Percentiles rank a stretch among this genome's conserved stretches.
Evolutionary conservation across 2,329 filamentous ascomycete species (phyloP).

Genomic region (Lasiodiplodia sp.): DNA sequence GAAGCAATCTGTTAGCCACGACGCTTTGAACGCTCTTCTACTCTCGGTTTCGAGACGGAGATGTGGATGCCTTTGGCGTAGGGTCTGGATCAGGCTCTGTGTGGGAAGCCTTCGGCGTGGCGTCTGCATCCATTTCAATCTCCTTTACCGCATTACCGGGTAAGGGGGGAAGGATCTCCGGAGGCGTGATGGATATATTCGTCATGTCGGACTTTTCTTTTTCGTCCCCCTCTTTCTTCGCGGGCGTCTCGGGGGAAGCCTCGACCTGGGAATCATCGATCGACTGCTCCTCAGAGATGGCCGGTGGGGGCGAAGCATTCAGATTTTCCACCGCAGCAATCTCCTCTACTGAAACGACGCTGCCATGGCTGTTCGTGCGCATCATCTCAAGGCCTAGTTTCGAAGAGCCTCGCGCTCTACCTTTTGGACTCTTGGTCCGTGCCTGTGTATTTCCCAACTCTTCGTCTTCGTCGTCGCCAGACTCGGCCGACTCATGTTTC

Average conservation of each 20-base stretch:
- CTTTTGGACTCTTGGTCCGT: slow-evolving; percentile 59
- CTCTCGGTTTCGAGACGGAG: slow-evolving; percentile 14
- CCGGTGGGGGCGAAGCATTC: slow-evolving; percentile 48
- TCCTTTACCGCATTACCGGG: slow-evolving; percentile 52
- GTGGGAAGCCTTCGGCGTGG: slow-evolving; percentile 47
- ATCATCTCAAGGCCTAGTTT: slow-evolving; percentile 98
- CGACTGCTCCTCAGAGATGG: slow-evolving; percentile 50
- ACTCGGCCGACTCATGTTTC: slow-evolving; percentile 78
- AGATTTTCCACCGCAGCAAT: slow-evolving; percentile 44
- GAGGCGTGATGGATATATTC: slow-evolving; percentile 54
- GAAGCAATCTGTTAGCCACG: slow-evolving; percentile 27
- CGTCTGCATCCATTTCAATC: slow-evolving; percentile 45
- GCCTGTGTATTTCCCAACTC: slow-evolving; percentile 71
- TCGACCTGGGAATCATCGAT: slow-evolving; percentile 38
- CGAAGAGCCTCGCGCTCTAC: slow-evolving; percentile 61
- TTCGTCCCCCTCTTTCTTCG: background rate
- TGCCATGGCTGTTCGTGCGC: slow-evolving; percentile 93
- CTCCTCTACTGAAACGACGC: slow-evolving; percentile 63
- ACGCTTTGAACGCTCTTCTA: background rate
- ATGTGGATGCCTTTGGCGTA: slow-evolving; percentile 46
- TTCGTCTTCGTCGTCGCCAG: slow-evolving; percentile 93
- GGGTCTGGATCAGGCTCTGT: slow-evolving; percentile 51
- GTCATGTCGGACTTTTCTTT: background rate
- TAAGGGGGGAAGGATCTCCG: slow-evolving; percentile 56
- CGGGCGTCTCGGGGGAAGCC: slow-evolving; percentile 32